Conservation (phyloP, 1,139 yeast species). For the Saccharomyces pastorianus region DNA sequence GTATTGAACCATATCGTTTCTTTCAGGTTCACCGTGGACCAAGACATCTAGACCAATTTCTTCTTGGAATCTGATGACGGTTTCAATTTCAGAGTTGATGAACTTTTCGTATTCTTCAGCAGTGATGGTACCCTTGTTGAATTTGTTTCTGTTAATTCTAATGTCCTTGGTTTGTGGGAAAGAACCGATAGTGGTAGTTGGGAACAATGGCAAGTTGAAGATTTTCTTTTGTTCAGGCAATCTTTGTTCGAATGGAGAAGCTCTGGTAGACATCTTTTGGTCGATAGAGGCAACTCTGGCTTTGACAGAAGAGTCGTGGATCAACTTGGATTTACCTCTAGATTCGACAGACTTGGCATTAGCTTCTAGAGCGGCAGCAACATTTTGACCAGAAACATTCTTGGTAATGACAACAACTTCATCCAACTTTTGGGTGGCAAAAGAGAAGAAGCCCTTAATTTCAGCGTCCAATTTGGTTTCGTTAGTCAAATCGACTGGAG, state of each 20-base stretch:
- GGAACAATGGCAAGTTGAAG: constrained; percentile 95
- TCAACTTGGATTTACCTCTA: constrained; percentile 78
- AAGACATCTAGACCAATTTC: constrained; percentile 95
- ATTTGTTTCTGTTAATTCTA: constrained; percentile 97
- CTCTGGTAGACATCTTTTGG: constrained; percentile 76
- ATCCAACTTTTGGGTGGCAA: constrained; percentile 89
- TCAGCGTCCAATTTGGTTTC: constrained; percentile 86
- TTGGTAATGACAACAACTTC: constrained; percentile 91
- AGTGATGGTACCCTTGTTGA: constrained; percentile 90
- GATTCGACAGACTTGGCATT: constrained; percentile 82
- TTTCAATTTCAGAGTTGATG: constrained; percentile 93
- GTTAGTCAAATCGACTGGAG: constrained; percentile 90
- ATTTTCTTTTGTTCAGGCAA: constrained; percentile 76
- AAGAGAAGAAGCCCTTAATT: constrained; percentile 96
- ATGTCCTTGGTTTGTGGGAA: constrained; percentile 99
- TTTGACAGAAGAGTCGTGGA: constrained; percentile 87
- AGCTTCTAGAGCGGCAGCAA: constrained; percentile 59
- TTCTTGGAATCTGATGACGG: constrained; percentile 97
- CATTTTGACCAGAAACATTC: constrained; percentile 76
- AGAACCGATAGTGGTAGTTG: constrained; percentile 99
- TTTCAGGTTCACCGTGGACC: constrained; percentile 99
- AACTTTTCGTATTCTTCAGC: constrained; percentile 92
- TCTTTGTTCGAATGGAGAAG: constrained; percentile 78
- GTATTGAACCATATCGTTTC: constrained; percentile 99
- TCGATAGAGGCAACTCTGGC: constrained; percentile 76